Evolutionary conservation across 2,329 filamentous ascomycete genomes (phyloP), one percentile per base, ranked within the genome.

Genomic region (Dactylonectria estremocensis): DNA sequence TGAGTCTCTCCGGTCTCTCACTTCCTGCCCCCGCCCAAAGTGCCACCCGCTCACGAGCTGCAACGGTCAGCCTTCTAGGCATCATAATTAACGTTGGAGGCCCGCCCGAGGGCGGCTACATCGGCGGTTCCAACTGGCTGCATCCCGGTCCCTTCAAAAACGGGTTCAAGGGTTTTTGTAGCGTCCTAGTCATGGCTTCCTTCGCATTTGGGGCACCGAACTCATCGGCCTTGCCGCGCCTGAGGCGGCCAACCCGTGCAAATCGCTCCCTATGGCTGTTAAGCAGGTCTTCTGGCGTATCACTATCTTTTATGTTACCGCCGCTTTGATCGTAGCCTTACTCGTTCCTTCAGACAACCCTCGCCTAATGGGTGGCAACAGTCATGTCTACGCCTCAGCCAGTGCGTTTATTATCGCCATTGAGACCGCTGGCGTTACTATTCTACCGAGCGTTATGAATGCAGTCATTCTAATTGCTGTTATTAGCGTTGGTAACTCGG

Each of bases 211-310:
- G 91, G 92, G 92, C 14, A 94, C 92, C 1, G 92, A 95, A 77
- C 85, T 94, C 2, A 92, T 94, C 56, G 93, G 92, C 60, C 87
- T 95, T 11, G 92, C 92, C 3, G 92, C 93, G 1, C 93, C 92
- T 43, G 93, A 95, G 78, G 93, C 92, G 0, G 89, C 88, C 20
- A 94, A 94, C 74, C 93, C 93, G 1, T 88, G 92, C 60, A 93
- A 96, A 77, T 93, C 92, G 0, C 86, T 98, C 0, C 95, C 95
- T 0, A 94, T 90, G 0, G 95, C 95, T 6, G 91, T 97, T 76
- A 97, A 97, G 82, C 95, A 97, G 79, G 94, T 97, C 18, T 97
- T 97, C 80, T 98, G 95, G 95, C 92, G 95, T 75, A 97, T 97
- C 77, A 90, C 90, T 7, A 86, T 97, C 64, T 98, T 98, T 83